Evolutionary conservation across 2,329 filamentous ascomycete species (phyloP).

Genomic region (Trichoderma pleuroti): DNA sequence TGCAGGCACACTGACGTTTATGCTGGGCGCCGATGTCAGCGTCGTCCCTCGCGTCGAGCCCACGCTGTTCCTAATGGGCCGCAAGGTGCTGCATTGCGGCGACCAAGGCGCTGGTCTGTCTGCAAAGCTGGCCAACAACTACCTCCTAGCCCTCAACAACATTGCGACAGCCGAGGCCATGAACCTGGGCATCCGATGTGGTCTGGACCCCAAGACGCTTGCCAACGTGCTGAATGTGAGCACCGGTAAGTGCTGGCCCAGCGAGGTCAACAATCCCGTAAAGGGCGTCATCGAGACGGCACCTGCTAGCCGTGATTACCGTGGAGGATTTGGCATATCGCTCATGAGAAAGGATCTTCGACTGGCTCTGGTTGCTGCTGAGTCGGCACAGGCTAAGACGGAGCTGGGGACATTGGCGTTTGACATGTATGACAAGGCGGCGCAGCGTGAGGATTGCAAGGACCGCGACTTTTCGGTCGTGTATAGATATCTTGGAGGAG

Average conservation of each 20-base stretch:
- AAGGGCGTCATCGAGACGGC: slow-evolving; percentile 74
- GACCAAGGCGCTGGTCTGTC: slow-evolving; percentile 79
- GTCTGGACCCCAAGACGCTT: slow-evolving; percentile 61
- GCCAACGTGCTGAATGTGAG: slow-evolving; percentile 88
- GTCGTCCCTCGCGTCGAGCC: slow-evolving; percentile 63
- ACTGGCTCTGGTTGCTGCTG: slow-evolving; percentile 68
- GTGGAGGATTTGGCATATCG: slow-evolving; percentile 71
- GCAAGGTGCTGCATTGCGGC: slow-evolving; percentile 81
- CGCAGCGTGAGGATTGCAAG: slow-evolving; percentile 57
- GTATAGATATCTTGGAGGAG: slow-evolving; percentile 65
- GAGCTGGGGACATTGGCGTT: slow-evolving; percentile 61
- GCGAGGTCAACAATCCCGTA: slow-evolving; percentile 93
- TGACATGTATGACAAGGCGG: slow-evolving; percentile 65
- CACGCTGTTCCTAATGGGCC: slow-evolving; percentile 78
- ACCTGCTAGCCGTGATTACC: slow-evolving; percentile 72
- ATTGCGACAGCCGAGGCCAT: slow-evolving; percentile 66
- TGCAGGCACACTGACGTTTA: slow-evolving; percentile 88
- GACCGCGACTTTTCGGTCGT: slow-evolving; percentile 80
- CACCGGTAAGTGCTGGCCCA: slow-evolving; percentile 94
- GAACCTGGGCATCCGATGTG: slow-evolving; percentile 60
- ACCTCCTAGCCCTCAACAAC: slow-evolving; percentile 91
- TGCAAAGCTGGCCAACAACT: slow-evolving; percentile 96
- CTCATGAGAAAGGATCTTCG: slow-evolving; percentile 79
- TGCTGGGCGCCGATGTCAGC: slow-evolving; percentile 71
- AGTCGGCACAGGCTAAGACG: slow-evolving; percentile 62